phyloP scores from a whole-genome alignment of 495 filamentous ascomycete species.

The Pyrenula aspistea region DNA sequence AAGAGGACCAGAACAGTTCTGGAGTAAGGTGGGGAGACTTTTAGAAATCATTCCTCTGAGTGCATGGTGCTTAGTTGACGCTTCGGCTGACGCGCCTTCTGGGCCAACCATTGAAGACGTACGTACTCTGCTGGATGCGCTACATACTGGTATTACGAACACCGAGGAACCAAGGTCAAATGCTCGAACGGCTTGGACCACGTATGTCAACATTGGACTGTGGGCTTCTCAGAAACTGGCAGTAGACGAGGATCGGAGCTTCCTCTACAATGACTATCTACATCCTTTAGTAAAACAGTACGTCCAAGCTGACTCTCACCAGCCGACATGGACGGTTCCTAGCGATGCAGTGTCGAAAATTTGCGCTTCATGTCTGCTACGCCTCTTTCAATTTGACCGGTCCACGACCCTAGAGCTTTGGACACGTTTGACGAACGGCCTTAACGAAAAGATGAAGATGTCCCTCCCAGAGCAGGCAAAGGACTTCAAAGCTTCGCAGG shows the following conservation, averaged over 20 bases:
- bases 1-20: conserved; percentile 53
- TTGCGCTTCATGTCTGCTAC: conserved; percentile 25
- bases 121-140: conserved; percentile 41
- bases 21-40: conserved; percentile 51
- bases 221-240: conserved; percentile 33
- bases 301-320: conserved; percentile 32
- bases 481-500: conserved; percentile 59
- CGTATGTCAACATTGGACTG: conserved; percentile 50
- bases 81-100: conserved; percentile 24
- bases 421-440: conserved; percentile 43
- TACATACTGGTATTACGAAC: conserved; percentile 54
- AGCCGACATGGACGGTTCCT: conserved; percentile 37
- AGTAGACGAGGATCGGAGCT: conserved; percentile 28
- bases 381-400: conserved; percentile 21
- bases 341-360: conserved; percentile 22
- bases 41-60: conserved; percentile 44
- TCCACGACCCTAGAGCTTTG: conserved; percentile 22
- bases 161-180: conserved; percentile 64
- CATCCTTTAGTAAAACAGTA: conserved; percentile 49
- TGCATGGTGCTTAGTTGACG: conserved; percentile 34
- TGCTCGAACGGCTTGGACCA: conserved; percentile 52
- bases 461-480: conserved; percentile 71
- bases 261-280: conserved; percentile 34
- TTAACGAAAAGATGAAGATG: conserved; percentile 50
- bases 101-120: conserved; percentile 15